These are phyloP conservation scores for Phialophora tarda DNA, from an alignment of 2,329 filamentous ascomycete species.

Conservation along the genomic window DNA sequence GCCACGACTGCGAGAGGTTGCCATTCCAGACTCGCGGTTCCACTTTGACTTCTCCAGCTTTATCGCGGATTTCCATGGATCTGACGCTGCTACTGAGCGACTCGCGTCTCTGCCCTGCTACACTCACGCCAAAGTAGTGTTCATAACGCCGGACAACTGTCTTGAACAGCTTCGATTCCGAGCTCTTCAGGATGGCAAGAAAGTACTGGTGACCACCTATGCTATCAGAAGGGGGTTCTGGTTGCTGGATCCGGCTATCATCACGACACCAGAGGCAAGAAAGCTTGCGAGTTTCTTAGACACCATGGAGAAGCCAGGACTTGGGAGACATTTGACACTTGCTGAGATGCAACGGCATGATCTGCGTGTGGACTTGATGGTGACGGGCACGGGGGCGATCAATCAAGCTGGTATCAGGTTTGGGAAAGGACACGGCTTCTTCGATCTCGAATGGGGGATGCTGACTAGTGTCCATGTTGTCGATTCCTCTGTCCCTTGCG, in stretches of 20 bases:
- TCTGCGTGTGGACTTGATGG: conserved; percentile 46
- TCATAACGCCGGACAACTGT: conserved; percentile 54
- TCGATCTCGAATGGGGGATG: conserved; percentile 54
- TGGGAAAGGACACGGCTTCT: conserved; percentile 51
- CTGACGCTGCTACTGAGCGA: conserved; percentile 44
- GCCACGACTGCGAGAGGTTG: conserved; percentile 47
- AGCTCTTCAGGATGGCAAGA: conserved; percentile 51
- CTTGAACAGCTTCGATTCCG: conserved; percentile 49
- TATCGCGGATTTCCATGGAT: conserved; percentile 52
- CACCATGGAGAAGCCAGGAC: conserved; percentile 49
- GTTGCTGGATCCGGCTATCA: conserved; percentile 47
- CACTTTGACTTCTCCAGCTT: conserved; percentile 52
- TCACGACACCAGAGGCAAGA: conserved; percentile 41
- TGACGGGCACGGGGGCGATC: conserved; percentile 51
- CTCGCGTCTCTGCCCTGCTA: conserved; percentile 46
- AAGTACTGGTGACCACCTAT: conserved; percentile 51
- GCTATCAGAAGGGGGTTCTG: conserved; percentile 51
- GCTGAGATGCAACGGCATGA: conserved; percentile 44
- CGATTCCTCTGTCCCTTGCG: conserved; percentile 39
- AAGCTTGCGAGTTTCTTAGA: conserved; percentile 49
- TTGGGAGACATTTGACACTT: conserved; percentile 47
- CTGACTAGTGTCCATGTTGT: conserved; percentile 46
- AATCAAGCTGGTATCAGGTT: conserved; percentile 48
- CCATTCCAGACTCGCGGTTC: conserved; percentile 53
- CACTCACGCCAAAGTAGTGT: conserved; percentile 43